Percentiles rank a stretch among this genome's conserved stretches.
Evolutionary conservation across 1,284 basidiomycete genomes (phyloP).

Genomic region (Trichosporon sp.): DNA sequence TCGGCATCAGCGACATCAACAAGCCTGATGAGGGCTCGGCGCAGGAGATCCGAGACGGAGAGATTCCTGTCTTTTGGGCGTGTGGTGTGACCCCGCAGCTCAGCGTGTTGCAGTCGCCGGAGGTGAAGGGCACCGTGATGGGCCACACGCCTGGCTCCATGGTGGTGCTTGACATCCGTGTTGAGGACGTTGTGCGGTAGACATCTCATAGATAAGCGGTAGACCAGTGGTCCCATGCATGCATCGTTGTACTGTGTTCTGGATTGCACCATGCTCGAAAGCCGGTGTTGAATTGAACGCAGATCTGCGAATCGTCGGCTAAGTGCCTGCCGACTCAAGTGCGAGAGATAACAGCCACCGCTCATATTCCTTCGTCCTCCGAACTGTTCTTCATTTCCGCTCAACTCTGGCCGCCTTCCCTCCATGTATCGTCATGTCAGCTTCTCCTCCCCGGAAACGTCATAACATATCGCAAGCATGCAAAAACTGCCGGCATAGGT

Average conservation of each 20-base stretch:
- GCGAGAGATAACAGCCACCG: background rate
- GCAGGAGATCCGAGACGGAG: conserved; percentile 25
- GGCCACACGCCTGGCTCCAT: conserved; percentile 38
- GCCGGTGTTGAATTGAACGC: too few species aligned
- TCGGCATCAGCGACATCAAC: conserved; percentile 31
- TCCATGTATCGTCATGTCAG: background rate
- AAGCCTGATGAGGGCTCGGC: conserved; percentile 33
- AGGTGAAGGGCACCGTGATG: conserved; percentile 22
- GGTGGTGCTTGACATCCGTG: conserved; percentile 27
- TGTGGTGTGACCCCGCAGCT: conserved; percentile 40
- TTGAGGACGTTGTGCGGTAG: conserved; percentile 15
- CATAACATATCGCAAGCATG: conserved; percentile 13
- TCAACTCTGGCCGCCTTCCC: background rate
- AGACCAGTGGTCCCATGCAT: background rate
- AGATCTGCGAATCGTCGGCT: background rate
- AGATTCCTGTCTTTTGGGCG: conserved; percentile 41
- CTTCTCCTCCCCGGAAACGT: background rate
- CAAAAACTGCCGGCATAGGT: conserved; percentile 16
- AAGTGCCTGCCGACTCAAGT: background rate
- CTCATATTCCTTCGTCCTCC: background rate
- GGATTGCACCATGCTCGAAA: too few species aligned
- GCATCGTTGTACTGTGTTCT: background rate
- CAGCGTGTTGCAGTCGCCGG: conserved; percentile 22
- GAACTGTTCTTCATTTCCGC: background rate
- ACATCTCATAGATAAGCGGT: background rate